phyloP scores from a whole-genome alignment of 2,329 filamentous ascomycete species.

The Hypoxylon sp. region DNA sequence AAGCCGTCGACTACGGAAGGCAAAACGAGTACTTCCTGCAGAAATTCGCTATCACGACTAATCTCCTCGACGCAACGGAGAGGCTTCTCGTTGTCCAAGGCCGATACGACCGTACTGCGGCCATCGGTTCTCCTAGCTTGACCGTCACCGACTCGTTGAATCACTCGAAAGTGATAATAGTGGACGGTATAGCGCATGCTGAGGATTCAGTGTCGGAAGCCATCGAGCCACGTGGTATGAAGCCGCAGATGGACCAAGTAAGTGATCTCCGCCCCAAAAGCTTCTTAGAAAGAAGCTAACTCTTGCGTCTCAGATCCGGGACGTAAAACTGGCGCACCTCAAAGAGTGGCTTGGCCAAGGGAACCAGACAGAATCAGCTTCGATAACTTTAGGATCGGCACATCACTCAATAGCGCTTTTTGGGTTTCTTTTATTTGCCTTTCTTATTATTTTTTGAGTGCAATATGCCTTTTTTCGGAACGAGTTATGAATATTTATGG shows the following conservation, averaged over 20 bases:
- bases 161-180: slow-evolving; percentile 40
- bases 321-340: slow-evolving; percentile 41
- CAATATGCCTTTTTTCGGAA: not conserved
- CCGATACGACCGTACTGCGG: slow-evolving; percentile 37
- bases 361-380: slow-evolving; percentile 28
- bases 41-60: slow-evolving; percentile 38
- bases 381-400: not conserved
- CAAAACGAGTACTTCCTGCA: slow-evolving; percentile 45
- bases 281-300: slow-evolving; percentile 4
- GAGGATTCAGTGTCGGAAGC: slow-evolving; percentile 44
- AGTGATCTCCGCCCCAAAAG: not conserved
- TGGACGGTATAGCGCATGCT: slow-evolving; percentile 36
- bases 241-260: slow-evolving; percentile 42
- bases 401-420: not conserved
- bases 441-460: slow-evolving; percentile 18
- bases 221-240: slow-evolving; percentile 37
- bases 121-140: slow-evolving; percentile 40
- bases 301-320: slow-evolving; percentile 33
- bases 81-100: slow-evolving; percentile 41
- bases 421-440: slow-evolving; percentile 1
- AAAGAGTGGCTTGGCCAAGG: slow-evolving; percentile 44
- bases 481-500: not conserved
- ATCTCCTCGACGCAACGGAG: slow-evolving; percentile 30
- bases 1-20: slow-evolving; percentile 30
- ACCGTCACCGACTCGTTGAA: slow-evolving; percentile 28